Base-by-base conservation (phyloP, 2,329 filamentous ascomycete species). In the Beauveria sp. region DNA sequence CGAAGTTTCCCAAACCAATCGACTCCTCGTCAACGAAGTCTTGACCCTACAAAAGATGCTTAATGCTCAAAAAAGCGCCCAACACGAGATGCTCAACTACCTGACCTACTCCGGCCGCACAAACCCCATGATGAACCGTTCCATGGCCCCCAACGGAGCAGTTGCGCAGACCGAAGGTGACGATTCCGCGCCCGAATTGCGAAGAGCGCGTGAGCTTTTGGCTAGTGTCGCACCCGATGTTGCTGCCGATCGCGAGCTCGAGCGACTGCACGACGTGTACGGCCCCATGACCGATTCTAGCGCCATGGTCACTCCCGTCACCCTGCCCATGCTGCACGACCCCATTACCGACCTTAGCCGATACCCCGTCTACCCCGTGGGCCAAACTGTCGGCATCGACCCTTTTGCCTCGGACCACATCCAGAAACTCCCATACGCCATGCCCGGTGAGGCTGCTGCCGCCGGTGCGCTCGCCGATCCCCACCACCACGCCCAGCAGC, bases 391-490 rank as follows among this genome's bases (percentile, higher is more conserved):
- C 66, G 93, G 93, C 59, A 97, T 97, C 66, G 93, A 97, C 71
- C 93, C 93, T 1, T 95, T 96, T 82, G 93, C 93, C 71, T 89
- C 90, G 67, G 93, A 97, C 68, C 92, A 97, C 70, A 91, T 97
- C 70, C 87, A 93, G 76, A 96, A 96, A 72, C 96, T 97, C 61
- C 91, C 93, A 0, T 98, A 96, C 71, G 75, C 91, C 84, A 75
- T 78, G 18, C 81, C 89, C 3, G 91, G 89, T 62, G 80, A 81
- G 56, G 76, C 80, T 2, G 77, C 72, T 51, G 67, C 65, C 38
- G 68, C 67, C 48, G 64, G 66, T 31, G 65, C 70, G 67, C 72
- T 77, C 54, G 72, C 74, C 20, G 75, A 81, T 60, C 73, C 76
- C 64, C 71, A 77, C n/a, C 75, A 77, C 18, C 69, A 71, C 22